Conservation (phyloP, 2,329 filamentous ascomycete genomes). For the Ophiostoma australiae region DNA sequence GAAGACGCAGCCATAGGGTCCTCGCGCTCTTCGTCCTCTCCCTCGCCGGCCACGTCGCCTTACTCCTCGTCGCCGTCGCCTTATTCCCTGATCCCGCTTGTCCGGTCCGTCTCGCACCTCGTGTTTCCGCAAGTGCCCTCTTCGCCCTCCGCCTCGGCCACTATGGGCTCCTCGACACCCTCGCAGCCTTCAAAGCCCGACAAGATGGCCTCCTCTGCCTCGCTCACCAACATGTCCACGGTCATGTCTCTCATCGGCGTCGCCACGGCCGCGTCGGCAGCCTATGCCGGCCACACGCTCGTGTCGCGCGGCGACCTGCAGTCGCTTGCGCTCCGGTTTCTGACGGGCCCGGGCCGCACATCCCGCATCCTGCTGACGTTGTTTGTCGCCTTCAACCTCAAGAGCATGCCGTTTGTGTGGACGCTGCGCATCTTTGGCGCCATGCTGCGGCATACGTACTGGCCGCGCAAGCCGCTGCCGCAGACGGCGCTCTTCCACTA, state of each 20-base stretch:
- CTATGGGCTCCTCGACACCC: slow-evolving; percentile 15
- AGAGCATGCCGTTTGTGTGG: slow-evolving; percentile 71
- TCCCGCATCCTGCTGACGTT: slow-evolving; percentile 50
- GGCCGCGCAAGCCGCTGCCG: slow-evolving; percentile 30
- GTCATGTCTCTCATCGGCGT: slow-evolving; percentile 43
- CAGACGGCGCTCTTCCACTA: slow-evolving; percentile 37
- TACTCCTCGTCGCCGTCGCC: neutral
- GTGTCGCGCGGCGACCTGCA: slow-evolving; percentile 42
- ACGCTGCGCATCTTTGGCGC: slow-evolving; percentile 44
- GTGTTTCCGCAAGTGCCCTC: neutral
- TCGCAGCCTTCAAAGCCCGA: neutral
- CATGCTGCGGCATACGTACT: slow-evolving; percentile 34
- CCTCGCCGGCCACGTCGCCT: neutral
- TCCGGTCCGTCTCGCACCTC: neutral
- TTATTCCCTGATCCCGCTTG: neutral
- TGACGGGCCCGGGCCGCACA: slow-evolving; percentile 51
- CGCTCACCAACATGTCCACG: slow-evolving; percentile 33
- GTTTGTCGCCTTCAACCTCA: slow-evolving; percentile 62
- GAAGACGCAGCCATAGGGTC: neutral
- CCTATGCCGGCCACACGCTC: slow-evolving; percentile 41
- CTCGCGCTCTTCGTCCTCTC: neutral
- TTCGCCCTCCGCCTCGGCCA: neutral
- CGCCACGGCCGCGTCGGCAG: slow-evolving; percentile 39
- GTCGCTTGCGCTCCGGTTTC: slow-evolving; percentile 40
- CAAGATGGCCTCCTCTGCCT: slow-evolving; percentile 30